These are phyloP conservation scores for Pestalotiopsis fici DNA, from an alignment of 2,329 filamentous ascomycete species.

Conservation along the genomic window DNA sequence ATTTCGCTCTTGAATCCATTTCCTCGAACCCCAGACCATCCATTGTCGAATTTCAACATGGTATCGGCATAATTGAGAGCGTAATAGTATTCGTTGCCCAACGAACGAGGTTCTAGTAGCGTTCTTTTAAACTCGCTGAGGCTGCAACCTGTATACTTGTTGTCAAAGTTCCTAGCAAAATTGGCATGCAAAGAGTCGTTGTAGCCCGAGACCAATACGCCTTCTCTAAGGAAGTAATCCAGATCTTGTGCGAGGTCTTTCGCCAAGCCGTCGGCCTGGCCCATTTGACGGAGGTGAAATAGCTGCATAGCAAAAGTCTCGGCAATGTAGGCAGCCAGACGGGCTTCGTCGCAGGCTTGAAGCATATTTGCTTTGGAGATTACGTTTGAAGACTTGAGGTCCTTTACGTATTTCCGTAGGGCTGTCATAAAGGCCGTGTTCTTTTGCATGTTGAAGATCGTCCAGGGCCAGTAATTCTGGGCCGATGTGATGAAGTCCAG, in stretches of 20 bases:
- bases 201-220: conserved; percentile 77
- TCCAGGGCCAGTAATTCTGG: conserved; percentile 96
- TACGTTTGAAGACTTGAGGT: conserved; percentile 52
- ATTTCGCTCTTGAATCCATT: conserved; percentile 83
- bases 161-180: conserved; percentile 80
- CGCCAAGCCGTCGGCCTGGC: conserved; percentile 64
- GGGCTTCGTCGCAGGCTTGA: conserved; percentile 62
- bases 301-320: conserved; percentile 91
- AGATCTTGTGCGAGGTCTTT: conserved; percentile 74
- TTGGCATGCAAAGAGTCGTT: conserved; percentile 86
- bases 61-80: conserved; percentile 73
- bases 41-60: conserved; percentile 75
- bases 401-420: conserved; percentile 69
- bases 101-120: conserved; percentile 60
- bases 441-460: conserved; percentile 75
- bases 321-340: conserved; percentile 78
- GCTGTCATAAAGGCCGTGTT: conserved; percentile 73
- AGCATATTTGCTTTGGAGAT: conserved; percentile 56
- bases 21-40: conserved; percentile 70
- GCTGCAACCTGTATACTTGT: conserved; percentile 72
- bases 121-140: conserved; percentile 83
- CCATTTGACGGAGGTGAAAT: conserved; percentile 79
- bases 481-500: conserved; percentile 85
- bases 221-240: conserved; percentile 78
- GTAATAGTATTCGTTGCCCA: conserved; percentile 84